phyloP scores from a whole-genome alignment of 2,329 filamentous ascomycete species.

The Nemania serpens region DNA sequence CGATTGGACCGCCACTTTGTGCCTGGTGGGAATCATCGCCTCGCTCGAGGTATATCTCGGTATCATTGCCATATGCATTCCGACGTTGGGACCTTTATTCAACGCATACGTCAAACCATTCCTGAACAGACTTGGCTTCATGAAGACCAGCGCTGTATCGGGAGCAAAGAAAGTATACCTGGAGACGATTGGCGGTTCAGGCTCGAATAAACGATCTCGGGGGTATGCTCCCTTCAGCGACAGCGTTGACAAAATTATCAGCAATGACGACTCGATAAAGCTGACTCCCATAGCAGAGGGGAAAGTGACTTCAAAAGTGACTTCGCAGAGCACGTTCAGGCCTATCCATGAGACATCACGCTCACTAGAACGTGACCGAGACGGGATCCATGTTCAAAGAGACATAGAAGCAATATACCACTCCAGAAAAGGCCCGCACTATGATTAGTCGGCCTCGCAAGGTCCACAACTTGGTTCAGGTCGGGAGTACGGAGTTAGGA shows the following conservation, averaged over 20 bases:
- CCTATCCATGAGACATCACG: slow-evolving; percentile 3
- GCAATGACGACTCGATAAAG: slow-evolving; percentile 9
- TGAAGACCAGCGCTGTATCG: background rate
- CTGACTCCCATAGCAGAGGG: slow-evolving; percentile 6
- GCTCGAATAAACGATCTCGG: background rate
- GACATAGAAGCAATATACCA: slow-evolving; percentile 25
- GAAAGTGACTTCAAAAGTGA: slow-evolving; percentile 2
- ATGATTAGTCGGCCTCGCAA: background rate
- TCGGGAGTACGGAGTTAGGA: background rate
- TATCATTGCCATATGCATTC: slow-evolving; percentile 49
- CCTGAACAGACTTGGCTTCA: background rate
- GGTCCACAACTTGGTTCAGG: background rate
- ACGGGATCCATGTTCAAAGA: slow-evolving; percentile 19
- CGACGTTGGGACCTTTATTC: slow-evolving; percentile 48
- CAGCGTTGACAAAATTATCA: slow-evolving; percentile 16
- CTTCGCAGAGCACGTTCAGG: slow-evolving; percentile 12
- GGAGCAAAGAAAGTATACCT: background rate
- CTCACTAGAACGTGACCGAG: background rate
- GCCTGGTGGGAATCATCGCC: slow-evolving; percentile 44
- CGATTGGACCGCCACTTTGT: slow-evolving; percentile 33
- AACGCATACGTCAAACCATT: slow-evolving; percentile 20
- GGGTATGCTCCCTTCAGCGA: slow-evolving; percentile 16
- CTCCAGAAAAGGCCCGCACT: background rate
- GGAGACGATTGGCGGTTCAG: slow-evolving; percentile 18
- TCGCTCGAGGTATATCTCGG: slow-evolving; percentile 47